These are phyloP conservation scores for Adenanthera pavonina DNA, from an alignment of 306 rosid species.

Conservation along the genomic window DNA sequence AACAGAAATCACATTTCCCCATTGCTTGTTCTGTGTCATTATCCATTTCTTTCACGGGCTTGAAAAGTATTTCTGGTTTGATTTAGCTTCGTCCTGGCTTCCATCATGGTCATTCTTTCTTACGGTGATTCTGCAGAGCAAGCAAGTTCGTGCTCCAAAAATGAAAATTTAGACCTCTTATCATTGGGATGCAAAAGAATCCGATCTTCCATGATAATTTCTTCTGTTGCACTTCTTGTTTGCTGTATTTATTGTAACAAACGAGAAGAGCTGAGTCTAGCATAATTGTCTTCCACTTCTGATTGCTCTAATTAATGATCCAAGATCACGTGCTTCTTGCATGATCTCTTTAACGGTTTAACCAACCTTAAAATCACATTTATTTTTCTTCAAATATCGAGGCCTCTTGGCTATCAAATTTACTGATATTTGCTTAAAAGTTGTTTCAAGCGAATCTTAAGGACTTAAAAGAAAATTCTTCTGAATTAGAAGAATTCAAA, in stretches of 20 bases:
- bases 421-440: too few relatives aligned
- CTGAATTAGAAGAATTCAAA: too few relatives aligned
- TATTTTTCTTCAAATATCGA: too few relatives aligned
- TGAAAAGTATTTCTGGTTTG: not conserved
- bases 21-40: not conserved
- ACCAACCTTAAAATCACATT: too few relatives aligned
- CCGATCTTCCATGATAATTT: not conserved
- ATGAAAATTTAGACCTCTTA: not conserved
- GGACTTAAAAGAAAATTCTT: too few relatives aligned
- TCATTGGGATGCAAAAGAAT: not conserved
- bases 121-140: conserved; percentile 7
- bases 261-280: not conserved
- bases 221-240: not conserved
- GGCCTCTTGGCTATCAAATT: too few relatives aligned
- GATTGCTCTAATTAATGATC: too few relatives aligned
- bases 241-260: not conserved
- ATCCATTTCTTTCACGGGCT: not conserved
- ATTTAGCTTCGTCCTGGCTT: not conserved
- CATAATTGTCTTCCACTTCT: too few relatives aligned
- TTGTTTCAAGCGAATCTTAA: too few relatives aligned
- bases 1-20: not conserved
- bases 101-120: not conserved
- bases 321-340: too few relatives aligned
- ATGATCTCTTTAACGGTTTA: too few relatives aligned
- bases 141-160: not conserved